A percentile compares a stretch with the other conserved stretches of the same genome.
Evolutionary conservation across 2,329 filamentous ascomycete species (phyloP).

Genomic region (Aspergillus sp.): DNA sequence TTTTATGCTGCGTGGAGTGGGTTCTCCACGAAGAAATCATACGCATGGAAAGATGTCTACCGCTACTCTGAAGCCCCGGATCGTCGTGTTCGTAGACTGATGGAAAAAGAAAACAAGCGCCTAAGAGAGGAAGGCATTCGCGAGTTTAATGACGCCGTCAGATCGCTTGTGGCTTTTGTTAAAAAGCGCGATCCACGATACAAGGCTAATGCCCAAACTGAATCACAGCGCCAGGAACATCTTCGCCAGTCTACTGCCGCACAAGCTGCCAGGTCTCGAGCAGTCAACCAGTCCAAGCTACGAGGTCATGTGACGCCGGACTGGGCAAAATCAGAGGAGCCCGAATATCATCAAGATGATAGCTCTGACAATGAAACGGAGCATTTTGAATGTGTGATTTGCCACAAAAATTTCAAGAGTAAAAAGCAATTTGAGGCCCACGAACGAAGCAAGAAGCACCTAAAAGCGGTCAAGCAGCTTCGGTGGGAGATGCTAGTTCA

Average conservation of each 20-base stretch:
- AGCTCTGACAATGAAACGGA: conserved; percentile 47
- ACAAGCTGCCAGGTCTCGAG: conserved; percentile 77
- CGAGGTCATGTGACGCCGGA: conserved; percentile 61
- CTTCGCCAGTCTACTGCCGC: conserved; percentile 74
- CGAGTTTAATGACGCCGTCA: conserved; percentile 89
- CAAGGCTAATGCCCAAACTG: conserved; percentile 68
- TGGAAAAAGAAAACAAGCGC: conserved; percentile 94
- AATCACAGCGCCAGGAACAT: conserved; percentile 73
- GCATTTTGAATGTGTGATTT: conserved; percentile 59
- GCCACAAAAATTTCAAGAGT: conserved; percentile 71
- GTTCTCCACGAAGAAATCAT: conserved; percentile 80
- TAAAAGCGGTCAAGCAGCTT: conserved; percentile 77
- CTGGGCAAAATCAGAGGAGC: conserved; percentile 64
- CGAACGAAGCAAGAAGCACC: conserved; percentile 94
- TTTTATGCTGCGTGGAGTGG: conserved; percentile 80
- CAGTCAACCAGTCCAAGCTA: conserved; percentile 72
- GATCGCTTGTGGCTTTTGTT: conserved; percentile 80
- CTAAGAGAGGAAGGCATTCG: conserved; percentile 74
- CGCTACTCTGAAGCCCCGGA: conserved; percentile 82
- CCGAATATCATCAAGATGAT: conserved; percentile 46
- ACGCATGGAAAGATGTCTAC: conserved; percentile 85
- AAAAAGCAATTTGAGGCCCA: conserved; percentile 88
- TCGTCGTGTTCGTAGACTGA: conserved; percentile 70
- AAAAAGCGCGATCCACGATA: conserved; percentile 89
- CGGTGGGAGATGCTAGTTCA: conserved; percentile 79